Conservation (phyloP, 208 protist species). For the Angomonas deanei region DNA sequence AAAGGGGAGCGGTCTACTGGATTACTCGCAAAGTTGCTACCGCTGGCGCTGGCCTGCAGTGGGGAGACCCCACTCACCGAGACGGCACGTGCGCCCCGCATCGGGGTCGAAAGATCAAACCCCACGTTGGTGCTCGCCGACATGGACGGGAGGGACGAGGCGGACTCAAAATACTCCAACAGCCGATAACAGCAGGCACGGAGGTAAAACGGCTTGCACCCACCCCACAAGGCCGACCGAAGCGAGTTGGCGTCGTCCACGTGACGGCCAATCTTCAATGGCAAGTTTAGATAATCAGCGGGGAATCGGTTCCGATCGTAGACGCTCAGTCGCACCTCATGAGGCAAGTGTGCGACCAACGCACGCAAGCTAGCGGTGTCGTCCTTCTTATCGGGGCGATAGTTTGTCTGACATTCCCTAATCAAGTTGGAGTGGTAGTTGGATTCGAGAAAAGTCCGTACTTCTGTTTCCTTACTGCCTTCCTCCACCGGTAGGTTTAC, state of each 20-base stretch:
- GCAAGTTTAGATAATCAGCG: background rate
- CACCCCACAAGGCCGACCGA: slow-evolving; percentile 44
- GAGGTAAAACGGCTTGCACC: slow-evolving; percentile 28
- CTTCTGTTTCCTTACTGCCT: background rate
- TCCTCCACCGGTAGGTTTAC: background rate
- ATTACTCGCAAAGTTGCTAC: background rate
- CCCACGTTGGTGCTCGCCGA: background rate
- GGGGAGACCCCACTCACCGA: background rate
- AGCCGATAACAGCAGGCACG: slow-evolving; percentile 63
- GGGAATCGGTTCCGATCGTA: too few relatives aligned
- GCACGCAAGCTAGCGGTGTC: too few relatives aligned
- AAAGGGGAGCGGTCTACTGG: background rate
- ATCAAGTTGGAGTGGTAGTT: background rate
- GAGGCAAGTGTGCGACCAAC: too few relatives aligned
- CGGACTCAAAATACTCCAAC: slow-evolving; percentile 11
- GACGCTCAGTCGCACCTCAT: too few relatives aligned
- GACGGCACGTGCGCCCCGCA: background rate
- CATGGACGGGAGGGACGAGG: background rate
- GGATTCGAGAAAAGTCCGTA: too few relatives aligned
- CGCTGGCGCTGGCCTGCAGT: background rate
- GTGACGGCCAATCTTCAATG: slow-evolving; percentile 26
- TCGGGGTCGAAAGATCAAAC: too few relatives aligned
- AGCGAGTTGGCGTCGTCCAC: slow-evolving; percentile 44
- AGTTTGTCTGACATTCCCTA: background rate
- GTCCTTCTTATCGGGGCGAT: too few relatives aligned